Evolutionary conservation across 2,329 filamentous ascomycete species (phyloP).

Genomic region (Alternaria sp.): DNA sequence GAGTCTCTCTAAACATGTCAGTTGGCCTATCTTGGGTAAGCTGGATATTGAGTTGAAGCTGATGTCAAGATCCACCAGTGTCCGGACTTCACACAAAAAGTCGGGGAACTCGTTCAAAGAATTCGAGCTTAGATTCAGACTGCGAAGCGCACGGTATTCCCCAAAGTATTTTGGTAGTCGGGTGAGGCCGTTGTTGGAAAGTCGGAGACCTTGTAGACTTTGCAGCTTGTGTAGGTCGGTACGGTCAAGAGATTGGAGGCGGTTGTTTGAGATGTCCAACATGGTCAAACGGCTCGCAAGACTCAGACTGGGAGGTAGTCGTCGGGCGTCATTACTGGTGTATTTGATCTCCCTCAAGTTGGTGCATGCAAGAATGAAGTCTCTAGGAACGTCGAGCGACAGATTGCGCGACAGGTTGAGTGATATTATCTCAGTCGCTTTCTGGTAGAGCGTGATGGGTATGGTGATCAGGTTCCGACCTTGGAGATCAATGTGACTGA

Average conservation of each 20-base stretch:
- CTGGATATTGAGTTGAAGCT: slow-evolving; percentile 91
- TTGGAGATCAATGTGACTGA: slow-evolving; percentile 91
- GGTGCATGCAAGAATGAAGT: slow-evolving; percentile 93
- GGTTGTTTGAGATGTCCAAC: slow-evolving; percentile 94
- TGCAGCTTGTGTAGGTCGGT: slow-evolving; percentile 79
- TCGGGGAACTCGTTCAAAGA: slow-evolving; percentile 84
- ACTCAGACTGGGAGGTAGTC: slow-evolving; percentile 82
- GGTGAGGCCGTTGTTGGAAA: slow-evolving; percentile 91
- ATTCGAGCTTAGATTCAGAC: slow-evolving; percentile 92
- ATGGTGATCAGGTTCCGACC: slow-evolving; percentile 93
- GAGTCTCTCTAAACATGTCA: slow-evolving; percentile 83
- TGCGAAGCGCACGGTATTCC: slow-evolving; percentile 78
- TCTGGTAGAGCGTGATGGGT: slow-evolving; percentile 91
- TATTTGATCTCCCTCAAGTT: slow-evolving; percentile 95
- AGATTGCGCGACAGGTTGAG: slow-evolving; percentile 93
- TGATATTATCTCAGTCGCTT: slow-evolving; percentile 90
- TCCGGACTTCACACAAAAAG: slow-evolving; percentile 82
- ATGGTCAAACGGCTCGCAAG: slow-evolving; percentile 83
- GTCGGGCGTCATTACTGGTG: slow-evolving; percentile 90
- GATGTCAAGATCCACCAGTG: slow-evolving; percentile 89
- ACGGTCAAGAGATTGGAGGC: slow-evolving; percentile 84
- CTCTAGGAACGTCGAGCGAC: slow-evolving; percentile 89
- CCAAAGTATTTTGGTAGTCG: slow-evolving; percentile 83
- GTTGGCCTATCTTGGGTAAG: slow-evolving; percentile 79
- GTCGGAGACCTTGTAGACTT: slow-evolving; percentile 84